Evolutionary conservation across 352 stramenopile genomes (phyloP).

Genomic region (Phytopythium kandeliae): DNA sequence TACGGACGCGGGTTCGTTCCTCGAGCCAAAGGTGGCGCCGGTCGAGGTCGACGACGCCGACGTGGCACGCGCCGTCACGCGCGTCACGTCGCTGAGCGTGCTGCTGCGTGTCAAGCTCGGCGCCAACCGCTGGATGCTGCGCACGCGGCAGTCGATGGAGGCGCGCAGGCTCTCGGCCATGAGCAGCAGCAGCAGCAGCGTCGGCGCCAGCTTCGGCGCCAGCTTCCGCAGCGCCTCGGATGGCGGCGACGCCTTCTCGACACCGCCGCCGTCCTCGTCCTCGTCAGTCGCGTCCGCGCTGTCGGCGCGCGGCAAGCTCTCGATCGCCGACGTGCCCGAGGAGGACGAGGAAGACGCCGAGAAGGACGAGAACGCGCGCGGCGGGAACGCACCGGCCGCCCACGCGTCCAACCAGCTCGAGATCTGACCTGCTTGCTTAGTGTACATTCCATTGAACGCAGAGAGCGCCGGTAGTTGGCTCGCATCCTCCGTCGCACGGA

Average conservation of each 20-base stretch:
- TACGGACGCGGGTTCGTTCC: slow-evolving; percentile 23
- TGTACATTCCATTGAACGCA: slow-evolving; percentile 1
- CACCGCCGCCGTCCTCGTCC: slow-evolving; percentile 9
- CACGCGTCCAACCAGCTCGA: slow-evolving; percentile 30
- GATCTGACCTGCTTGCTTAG: slow-evolving; percentile 24
- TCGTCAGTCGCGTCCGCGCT: slow-evolving; percentile 4
- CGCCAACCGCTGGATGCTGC: slow-evolving; percentile 73
- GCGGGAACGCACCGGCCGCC: background rate
- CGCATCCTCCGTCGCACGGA: no score
- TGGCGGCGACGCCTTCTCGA: slow-evolving; percentile 5
- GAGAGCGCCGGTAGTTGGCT: background rate
- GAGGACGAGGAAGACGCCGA: slow-evolving; percentile 14
- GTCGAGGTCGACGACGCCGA: slow-evolving; percentile 61
- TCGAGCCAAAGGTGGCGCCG: slow-evolving; percentile 38
- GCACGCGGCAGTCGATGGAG: slow-evolving; percentile 57
- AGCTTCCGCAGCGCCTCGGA: slow-evolving; percentile 1
- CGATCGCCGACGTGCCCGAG: slow-evolving; percentile 17
- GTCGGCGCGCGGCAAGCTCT: slow-evolving; percentile 1
- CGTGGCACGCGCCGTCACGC: slow-evolving; percentile 60
- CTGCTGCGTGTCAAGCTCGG: slow-evolving; percentile 75
- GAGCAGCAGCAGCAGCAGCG: slow-evolving; percentile 8
- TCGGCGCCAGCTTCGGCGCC: background rate
- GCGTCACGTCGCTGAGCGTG: slow-evolving; percentile 66
- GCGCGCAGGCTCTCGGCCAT: slow-evolving; percentile 30
- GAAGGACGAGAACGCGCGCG: slow-evolving; percentile 9